These are phyloP conservation scores for Colletotrichum sp. DNA, from an alignment of 2,329 filamentous ascomycete genomes.

Conservation along the genomic window DNA sequence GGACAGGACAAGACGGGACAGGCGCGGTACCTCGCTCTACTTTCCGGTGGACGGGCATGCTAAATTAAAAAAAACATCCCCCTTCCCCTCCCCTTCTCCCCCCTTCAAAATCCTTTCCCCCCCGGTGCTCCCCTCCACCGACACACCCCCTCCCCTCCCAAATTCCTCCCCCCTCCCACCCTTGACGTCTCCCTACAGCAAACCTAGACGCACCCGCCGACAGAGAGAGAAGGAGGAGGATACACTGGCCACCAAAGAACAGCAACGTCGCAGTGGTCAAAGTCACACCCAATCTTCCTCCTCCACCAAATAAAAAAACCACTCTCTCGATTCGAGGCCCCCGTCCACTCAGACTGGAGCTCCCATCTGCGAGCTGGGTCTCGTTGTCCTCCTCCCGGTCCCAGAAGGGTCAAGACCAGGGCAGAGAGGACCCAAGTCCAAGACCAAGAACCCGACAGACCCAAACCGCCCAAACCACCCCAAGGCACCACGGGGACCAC, in stretches of 20 bases:
- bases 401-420: constrained; percentile 5
- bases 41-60: background rate
- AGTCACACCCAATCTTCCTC: background rate
- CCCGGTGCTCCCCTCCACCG: background rate
- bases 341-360: constrained; percentile 1
- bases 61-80: background rate
- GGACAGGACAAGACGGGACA: background rate
- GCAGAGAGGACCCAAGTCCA: background rate
- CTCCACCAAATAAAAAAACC: background rate
- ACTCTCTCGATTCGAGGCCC: background rate
- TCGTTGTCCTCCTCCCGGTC: constrained; percentile 12
- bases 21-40: background rate
- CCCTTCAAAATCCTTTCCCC: background rate
- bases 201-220: background rate
- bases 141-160: background rate
- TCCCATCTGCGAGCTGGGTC: constrained; percentile 9
- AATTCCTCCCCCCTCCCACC: background rate
- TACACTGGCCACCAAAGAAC: background rate
- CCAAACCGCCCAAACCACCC: background rate
- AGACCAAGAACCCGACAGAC: background rate
- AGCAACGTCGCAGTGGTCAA: background rate
- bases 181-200: background rate
- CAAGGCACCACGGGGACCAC: background rate
- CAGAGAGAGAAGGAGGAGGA: background rate
- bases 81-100: background rate